Base-by-base conservation (phyloP, 805 yeast species). In the Starmerella powellii region DNA sequence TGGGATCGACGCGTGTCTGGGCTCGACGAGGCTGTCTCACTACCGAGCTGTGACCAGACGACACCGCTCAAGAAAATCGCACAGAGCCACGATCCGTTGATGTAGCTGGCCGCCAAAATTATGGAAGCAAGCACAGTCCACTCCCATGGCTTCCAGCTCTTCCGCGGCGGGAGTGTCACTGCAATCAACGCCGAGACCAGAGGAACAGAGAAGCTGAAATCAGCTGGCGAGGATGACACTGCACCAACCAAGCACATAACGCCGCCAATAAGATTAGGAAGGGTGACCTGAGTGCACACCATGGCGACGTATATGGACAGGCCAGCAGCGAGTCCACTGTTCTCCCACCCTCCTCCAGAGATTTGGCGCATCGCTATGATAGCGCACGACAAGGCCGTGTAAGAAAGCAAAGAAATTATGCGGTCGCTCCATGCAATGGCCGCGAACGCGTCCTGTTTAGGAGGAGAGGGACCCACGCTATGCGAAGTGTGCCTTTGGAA, bases 401-500 rank as follows among this genome's bases (percentile, higher is more conserved):
- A 45, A 16, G 45, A 37, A 4, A 46, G 45, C 28, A 32, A 12
- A 4, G 46, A 23, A 3, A 38, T 31, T 8, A 36, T 15, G 21
- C 45, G 26, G 32, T 49, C 45, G 27, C 32, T 11, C 28, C 31
- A 28, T 30, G 46, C 27, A 11, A 39, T 34, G 23, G 39, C 10
- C 19, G 26, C 33, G 28, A 38, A 33, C 24, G n/a, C 30, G 8
- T 34, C 23, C 29, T 31, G 30, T 19, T 8, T 35, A 28, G 3
- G 38, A 17, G 32, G 16, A 3, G 31, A 13, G 27, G 37, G 34
- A 8, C 41, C 34, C 13, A 23, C 26, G 21, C 52, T 47, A 37
- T 54, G 61, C 23, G 62, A 56, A 1, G 64, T 57, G 46, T 61
- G 63, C 15, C 63, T 37, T 42, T 57, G 59, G 48, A 61, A 61